Base-by-base conservation (phyloP, 495 filamentous ascomycete species). In the Penicillium dipodomyicola region DNA sequence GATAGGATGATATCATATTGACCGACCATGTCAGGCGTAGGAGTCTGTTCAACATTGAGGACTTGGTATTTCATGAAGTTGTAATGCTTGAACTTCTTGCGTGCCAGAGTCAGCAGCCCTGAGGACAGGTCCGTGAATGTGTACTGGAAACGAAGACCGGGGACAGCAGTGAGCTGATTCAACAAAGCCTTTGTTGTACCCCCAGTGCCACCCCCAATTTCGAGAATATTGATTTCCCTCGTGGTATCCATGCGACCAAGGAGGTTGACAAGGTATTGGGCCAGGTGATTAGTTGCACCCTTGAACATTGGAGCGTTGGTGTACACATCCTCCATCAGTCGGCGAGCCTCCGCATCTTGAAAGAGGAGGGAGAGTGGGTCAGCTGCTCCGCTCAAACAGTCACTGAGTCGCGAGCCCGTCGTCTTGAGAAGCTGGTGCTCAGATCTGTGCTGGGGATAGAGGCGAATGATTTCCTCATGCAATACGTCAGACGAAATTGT, bases 41-140 rank as follows among this genome's bases (percentile, higher is more conserved):
- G 68, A 14, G 56, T 48, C 44, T 68, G 65, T 39, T 78, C 75
- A n/a, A 77, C 60, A 44, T 78, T 59, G 1, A 74, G 37, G 0
- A 62, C 44, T 43, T 35, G 52, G 35, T 64, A 78, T 15, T 67
- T 42, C 64, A 75, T 72, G 19, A 59, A 62, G 9, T 47, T 40
- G 37, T 63, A 64, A 2, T 59, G 50, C 46, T 37, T 33, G 30
- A 77, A 72, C 29, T 62, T 69, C 1, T 60, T 62, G 17, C 58
- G 58, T 0, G 71, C 75, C 0, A 61, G 57, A 0, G 68, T 60
- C 0, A 79, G 67, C 4, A 79, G 54, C 0, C 71, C 66, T 0
- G 61, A 35, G 14, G 76, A 76, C 4, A 78, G 41, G 23, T 80
- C 77, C 0, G 70, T 76, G 53, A 80, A 76, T 2, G 69, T 72